phyloP scores from a whole-genome alignment of 805 yeast genomes.

The Zygoascus tannicola region DNA sequence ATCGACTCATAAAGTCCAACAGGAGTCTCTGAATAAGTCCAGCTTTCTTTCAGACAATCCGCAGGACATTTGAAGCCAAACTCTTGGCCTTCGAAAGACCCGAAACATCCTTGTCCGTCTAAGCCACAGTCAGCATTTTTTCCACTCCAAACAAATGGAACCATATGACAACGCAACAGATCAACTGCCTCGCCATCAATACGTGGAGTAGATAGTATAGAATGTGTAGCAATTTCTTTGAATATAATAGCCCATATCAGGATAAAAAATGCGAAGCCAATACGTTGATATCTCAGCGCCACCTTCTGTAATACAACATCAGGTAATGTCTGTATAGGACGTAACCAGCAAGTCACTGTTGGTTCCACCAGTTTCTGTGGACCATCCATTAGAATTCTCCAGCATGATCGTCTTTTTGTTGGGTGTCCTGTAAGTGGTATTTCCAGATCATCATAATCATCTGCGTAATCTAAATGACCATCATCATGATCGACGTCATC shows the following conservation, averaged over 20 bases:
- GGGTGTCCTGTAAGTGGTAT: background rate
- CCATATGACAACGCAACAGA: constrained; percentile 17
- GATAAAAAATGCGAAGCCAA: constrained; percentile 8
- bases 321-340: constrained; percentile 13
- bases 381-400: constrained; percentile 16
- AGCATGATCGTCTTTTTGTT: constrained; percentile 3
- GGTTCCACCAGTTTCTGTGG: constrained; percentile 14
- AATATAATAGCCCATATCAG: constrained; percentile 17
- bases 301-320: constrained; percentile 5
- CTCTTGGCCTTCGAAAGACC: constrained; percentile 35
- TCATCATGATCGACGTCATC: background rate
- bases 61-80: constrained; percentile 77
- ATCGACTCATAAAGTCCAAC: constrained; percentile 63
- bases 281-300: background rate
- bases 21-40: constrained; percentile 65
- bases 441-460: background rate
- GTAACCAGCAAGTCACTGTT: constrained; percentile 10
- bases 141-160: constrained; percentile 52
- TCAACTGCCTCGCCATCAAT: constrained; percentile 16
- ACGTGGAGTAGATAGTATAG: constrained; percentile 18
- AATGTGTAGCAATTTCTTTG: constrained; percentile 12
- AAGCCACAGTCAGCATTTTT: constrained; percentile 70
- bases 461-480: background rate
- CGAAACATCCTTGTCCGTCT: constrained; percentile 49
- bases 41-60: constrained; percentile 66